Base-by-base conservation (phyloP, 768 basidiomycete species). In the Mycena vulgaris region DNA sequence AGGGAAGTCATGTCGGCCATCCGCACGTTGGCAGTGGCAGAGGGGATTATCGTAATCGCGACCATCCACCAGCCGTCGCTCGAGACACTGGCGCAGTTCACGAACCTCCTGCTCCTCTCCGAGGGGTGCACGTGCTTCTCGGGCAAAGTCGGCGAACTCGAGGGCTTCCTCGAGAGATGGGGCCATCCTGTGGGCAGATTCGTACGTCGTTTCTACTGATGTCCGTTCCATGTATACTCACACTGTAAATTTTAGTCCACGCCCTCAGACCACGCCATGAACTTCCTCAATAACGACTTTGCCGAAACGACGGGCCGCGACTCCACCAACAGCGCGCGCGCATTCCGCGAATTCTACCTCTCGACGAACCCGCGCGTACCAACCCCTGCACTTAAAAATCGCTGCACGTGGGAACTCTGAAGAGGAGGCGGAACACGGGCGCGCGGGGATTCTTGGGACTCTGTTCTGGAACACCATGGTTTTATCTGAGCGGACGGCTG, bases 21-120 rank as follows among this genome's bases (percentile, higher is more conserved):
- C 33, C 81, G 82, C 21, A 78, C 79, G 19, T 77, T 90, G 13
- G 85, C 89, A 0, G 73, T 80, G 30, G 79, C 83, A 8, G 84
- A 87, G 68, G 83, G 83, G 27, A 88, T 89, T 58, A 86, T 90
- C 37, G 84, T 91, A 35, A 84, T 93, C 52, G 87, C 89, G 21
- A 89, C 89, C 6, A 90, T 93, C 60, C 92, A 93, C 71, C 91
- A 93, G 66, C 92, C 92, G 0, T 85, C 87, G 25, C 86, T 87
- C 27, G 89, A 89, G 65, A 90, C 90, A 0, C 86, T 91, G 56
- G 75, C 85, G 0, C 85, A 89, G 49, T 93, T 93, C 75, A 89
- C 89, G 55, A 82, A 87, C 35, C 80, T 92, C 16, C 78, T 90
- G 33, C 80, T 93, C 27, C 83, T 93, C 16, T 82, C 90, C 0